Base-by-base conservation (phyloP, 805 yeast species). In the Lipomyces sp. region DNA sequence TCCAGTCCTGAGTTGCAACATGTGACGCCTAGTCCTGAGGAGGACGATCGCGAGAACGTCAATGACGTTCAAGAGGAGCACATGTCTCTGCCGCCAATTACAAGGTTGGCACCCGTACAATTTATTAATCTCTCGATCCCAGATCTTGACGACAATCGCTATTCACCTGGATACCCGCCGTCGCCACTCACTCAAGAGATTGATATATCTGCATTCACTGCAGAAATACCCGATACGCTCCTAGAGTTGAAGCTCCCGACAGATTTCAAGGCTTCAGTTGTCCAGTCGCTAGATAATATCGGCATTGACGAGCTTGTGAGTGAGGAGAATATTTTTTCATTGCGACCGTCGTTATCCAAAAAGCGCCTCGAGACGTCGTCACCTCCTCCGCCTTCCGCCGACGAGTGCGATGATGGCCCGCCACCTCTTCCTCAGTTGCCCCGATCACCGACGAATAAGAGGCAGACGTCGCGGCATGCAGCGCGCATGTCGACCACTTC, bases 21-120 rank as follows among this genome's bases (percentile, higher is more conserved):
- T 11, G 28, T 22, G 40, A 14, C 29, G 3, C 18, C 29, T 19
- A 19, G 22, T 5, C 28, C 16, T 5, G 31, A 37, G 28, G 10
- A 2, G 11, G n/a, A 5, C 4, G 16, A 23, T 13, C 18, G 7
- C 26, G 8, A 19, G 16, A 11, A 4, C 11, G 23, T 4, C 22
- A 13, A 26, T 13, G 4, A 31, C 11, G 33, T 22, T 16, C 29
- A 6, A 3, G 28, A 10, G 29, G 22, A 2, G 31, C 21, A 22
- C n/a, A n/a, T 24, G 18, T n/a, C n/a, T 14, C 19, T 36, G 22
- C 41, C 45, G 10, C 44, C 23, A 4, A 16, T 29, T 5, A 42
- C 49, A 14, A 29, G 24, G 44, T 39, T 41, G 13, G 21, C 46
- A 26, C 46, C 53, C 34, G 31, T 49, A 32, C 44, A 49, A 22